These are phyloP conservation scores for Rhytidhysteron rufulum DNA, from an alignment of 2,329 filamentous ascomycete genomes.

Conservation along the genomic window DNA sequence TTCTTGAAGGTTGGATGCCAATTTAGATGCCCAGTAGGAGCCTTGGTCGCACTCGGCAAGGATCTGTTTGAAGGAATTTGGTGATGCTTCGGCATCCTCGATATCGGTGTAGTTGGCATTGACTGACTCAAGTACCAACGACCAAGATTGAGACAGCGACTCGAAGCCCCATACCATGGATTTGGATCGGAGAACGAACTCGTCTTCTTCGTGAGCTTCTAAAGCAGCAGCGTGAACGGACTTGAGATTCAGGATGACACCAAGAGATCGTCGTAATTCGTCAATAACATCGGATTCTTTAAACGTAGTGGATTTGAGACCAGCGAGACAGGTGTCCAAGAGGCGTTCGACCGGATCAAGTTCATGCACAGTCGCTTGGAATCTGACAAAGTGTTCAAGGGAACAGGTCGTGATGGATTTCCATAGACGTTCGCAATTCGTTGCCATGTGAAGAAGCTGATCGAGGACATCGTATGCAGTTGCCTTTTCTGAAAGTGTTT, in stretches of 20 bases:
- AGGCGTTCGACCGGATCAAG: constrained; percentile 87
- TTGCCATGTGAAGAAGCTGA: constrained; percentile 77
- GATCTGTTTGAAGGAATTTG: neutral
- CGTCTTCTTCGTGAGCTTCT: neutral
- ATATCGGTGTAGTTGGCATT: constrained; percentile 58
- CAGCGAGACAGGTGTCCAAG: constrained; percentile 82
- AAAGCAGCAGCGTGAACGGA: constrained; percentile 49
- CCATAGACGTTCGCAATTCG: constrained; percentile 79
- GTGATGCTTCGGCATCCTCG: neutral
- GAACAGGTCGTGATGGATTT: constrained; percentile 75
- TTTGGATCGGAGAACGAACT: neutral
- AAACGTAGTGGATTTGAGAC: constrained; percentile 73
- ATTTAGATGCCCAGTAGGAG: neutral
- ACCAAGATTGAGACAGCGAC: constrained; percentile 67
- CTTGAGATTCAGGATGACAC: constrained; percentile 79
- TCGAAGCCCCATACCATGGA: constrained; percentile 68
- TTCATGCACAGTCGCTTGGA: constrained; percentile 66
- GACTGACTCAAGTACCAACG: constrained; percentile 64
- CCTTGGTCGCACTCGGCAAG: neutral
- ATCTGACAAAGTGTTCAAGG: constrained; percentile 70
- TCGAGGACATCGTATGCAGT: constrained; percentile 73
- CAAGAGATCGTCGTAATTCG: constrained; percentile 76
- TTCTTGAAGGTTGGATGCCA: neutral
- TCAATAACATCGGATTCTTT: constrained; percentile 76
- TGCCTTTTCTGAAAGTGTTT: constrained; percentile 62